phyloP scores from a whole-genome alignment of 371 early-diverging fungal genomes.

The Funneliformis caledonium region DNA sequence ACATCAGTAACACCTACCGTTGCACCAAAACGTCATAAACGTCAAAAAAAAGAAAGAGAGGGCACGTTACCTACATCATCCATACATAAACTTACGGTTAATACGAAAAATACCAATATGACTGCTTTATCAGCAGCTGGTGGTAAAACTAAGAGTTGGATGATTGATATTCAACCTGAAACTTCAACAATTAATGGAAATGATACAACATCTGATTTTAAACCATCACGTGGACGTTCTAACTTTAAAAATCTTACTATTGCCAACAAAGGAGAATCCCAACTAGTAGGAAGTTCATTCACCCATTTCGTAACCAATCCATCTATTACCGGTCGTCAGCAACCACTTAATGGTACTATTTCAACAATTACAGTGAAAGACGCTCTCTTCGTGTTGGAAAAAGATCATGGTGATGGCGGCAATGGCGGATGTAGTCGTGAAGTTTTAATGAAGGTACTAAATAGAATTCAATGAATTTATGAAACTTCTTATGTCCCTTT shows the following conservation, averaged over 20 bases:
- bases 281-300: not conserved
- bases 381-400: conserved; percentile 73
- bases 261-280: not conserved
- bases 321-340: not conserved
- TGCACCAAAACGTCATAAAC: conserved; percentile 14
- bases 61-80: not conserved
- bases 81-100: conserved; percentile 54
- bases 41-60: not conserved
- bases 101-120: conserved; percentile 66
- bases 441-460: conserved; percentile 57
- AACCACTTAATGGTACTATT: not conserved
- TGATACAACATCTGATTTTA: conserved; percentile 38
- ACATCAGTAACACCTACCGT: not conserved
- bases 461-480: not conserved
- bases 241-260: not conserved
- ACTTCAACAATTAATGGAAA: too few relatives aligned
- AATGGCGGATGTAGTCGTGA: conserved; percentile 59
- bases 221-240: conserved; percentile 36
- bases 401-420: conserved; percentile 64
- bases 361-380: conserved; percentile 66
- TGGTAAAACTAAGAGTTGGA: conserved; percentile 71
- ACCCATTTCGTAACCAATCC: not conserved
- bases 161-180: conserved; percentile 59
- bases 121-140: conserved; percentile 74
- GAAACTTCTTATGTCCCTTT: not conserved